A percentile compares a stretch with the other conserved stretches of the same genome.
These are phyloP conservation scores for Cladophialophora yegresii DNA, from an alignment of 2,329 filamentous ascomycete genomes.

Conservation along the genomic window DNA sequence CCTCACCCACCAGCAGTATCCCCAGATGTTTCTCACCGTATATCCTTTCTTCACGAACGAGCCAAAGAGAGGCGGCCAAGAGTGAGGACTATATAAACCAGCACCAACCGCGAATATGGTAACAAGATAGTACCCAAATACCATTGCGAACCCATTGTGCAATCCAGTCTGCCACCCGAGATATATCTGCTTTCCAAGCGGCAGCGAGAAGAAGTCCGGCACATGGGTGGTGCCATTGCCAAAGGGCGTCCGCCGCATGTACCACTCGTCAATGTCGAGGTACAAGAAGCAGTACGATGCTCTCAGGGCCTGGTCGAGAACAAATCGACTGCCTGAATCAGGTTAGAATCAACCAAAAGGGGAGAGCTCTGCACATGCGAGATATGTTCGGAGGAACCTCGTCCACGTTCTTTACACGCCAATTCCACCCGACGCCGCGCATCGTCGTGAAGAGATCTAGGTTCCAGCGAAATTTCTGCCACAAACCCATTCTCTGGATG, in stretches of 20 bases:
- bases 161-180: conserved; percentile 19
- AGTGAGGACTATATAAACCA: conserved; percentile 19
- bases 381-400: conserved; percentile 17
- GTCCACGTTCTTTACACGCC: conserved; percentile 46
- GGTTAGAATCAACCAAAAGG: not conserved
- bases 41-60: conserved; percentile 26
- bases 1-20: conserved; percentile 22
- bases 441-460: conserved; percentile 59
- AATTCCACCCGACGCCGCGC: conserved; percentile 62
- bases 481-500: conserved; percentile 23
- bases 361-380: conserved; percentile 8
- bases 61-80: conserved; percentile 29
- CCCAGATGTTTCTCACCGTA: conserved; percentile 30
- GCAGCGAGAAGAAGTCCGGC: conserved; percentile 23
- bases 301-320: conserved; percentile 18
- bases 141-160: conserved; percentile 24
- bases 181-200: conserved; percentile 20
- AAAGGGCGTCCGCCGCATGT: conserved; percentile 7
- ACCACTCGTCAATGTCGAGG: conserved; percentile 26
- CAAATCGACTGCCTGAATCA: conserved; percentile 22
- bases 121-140: conserved; percentile 25
- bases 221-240: conserved; percentile 1
- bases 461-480: conserved; percentile 54
- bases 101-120: conserved; percentile 15
- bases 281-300: conserved; percentile 20